Conservation (phyloP, 306 rosid species). For the Luffa aegyptiaca region DNA sequence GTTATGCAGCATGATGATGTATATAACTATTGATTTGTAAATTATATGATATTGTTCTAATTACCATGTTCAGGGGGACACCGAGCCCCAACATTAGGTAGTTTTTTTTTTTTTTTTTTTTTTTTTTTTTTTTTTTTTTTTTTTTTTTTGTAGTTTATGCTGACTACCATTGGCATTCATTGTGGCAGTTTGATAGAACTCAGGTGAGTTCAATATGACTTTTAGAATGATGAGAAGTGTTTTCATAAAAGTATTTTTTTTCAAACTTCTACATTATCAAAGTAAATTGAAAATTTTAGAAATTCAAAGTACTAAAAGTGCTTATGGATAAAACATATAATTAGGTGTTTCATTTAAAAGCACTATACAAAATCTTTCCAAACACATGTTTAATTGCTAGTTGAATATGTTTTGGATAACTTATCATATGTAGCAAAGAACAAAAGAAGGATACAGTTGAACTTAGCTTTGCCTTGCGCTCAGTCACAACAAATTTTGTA, state of each 20-base stretch:
- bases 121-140: neutral
- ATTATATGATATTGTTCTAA: neutral
- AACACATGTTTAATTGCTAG: no score
- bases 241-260: neutral
- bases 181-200: neutral
- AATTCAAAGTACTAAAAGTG: neutral
- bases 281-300: neutral
- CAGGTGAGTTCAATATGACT: neutral
- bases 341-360: neutral
- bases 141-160: neutral
- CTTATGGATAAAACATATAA: neutral
- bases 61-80: neutral
- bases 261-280: neutral
- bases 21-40: slow-evolving; percentile 8
- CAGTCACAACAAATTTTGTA: neutral
- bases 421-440: neutral
- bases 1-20: neutral
- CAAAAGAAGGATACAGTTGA: neutral
- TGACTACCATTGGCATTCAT: neutral
- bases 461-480: neutral
- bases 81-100: neutral
- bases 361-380: no score
- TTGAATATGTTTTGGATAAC: neutral
- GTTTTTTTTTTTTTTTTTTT: no score
- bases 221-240: neutral